A percentile compares a stretch with the other conserved stretches of the same genome.
Conservation (phyloP, 768 basidiomycete genomes). For the Pleurotus eryngii region DNA sequence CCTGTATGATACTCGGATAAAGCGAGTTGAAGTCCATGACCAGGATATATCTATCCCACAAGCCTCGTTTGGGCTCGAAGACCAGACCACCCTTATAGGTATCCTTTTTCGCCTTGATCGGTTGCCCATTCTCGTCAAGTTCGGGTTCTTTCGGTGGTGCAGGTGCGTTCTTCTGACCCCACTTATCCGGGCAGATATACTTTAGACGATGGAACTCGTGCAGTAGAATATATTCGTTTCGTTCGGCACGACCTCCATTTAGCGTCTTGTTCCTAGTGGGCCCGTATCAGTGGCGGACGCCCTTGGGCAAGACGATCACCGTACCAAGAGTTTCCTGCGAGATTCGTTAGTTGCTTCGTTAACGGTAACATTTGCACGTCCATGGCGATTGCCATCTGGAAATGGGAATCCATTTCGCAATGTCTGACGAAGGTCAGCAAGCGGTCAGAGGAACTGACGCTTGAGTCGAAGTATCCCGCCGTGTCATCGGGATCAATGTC, state of each 20-base stretch:
- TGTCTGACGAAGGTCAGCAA: slow-evolving; percentile 88
- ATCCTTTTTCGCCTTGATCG: slow-evolving; percentile 72
- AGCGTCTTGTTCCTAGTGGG: slow-evolving; percentile 86
- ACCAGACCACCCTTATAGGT: slow-evolving; percentile 99
- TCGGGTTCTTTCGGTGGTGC: slow-evolving; percentile 47
- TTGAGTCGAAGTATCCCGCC: slow-evolving; percentile 83
- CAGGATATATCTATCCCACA: slow-evolving; percentile 95
- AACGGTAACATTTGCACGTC: slow-evolving; percentile 93
- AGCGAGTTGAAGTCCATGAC: slow-evolving; percentile 99
- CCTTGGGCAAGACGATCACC: slow-evolving; percentile 15
- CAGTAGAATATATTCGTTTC: slow-evolving; percentile 97
- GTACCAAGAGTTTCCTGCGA: slow-evolving; percentile 96
- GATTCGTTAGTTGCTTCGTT: slow-evolving; percentile 89
- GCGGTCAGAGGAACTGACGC: slow-evolving; percentile 67
- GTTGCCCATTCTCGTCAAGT: slow-evolving; percentile 57
- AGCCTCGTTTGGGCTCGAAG: slow-evolving; percentile 90
- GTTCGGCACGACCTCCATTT: slow-evolving; percentile 96
- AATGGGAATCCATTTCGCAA: slow-evolving; percentile 94
- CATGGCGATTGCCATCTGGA: slow-evolving; percentile 93
- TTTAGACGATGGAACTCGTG: slow-evolving; percentile 97
- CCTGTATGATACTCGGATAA: slow-evolving; percentile 98
- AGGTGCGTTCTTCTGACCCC: slow-evolving; percentile 71
- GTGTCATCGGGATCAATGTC: slow-evolving; percentile 98
- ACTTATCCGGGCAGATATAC: slow-evolving; percentile 95
- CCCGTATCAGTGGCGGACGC: not conserved